These are phyloP conservation scores for Apiospora saccharicola DNA, from an alignment of 2,329 filamentous ascomycete species.

Conservation along the genomic window DNA sequence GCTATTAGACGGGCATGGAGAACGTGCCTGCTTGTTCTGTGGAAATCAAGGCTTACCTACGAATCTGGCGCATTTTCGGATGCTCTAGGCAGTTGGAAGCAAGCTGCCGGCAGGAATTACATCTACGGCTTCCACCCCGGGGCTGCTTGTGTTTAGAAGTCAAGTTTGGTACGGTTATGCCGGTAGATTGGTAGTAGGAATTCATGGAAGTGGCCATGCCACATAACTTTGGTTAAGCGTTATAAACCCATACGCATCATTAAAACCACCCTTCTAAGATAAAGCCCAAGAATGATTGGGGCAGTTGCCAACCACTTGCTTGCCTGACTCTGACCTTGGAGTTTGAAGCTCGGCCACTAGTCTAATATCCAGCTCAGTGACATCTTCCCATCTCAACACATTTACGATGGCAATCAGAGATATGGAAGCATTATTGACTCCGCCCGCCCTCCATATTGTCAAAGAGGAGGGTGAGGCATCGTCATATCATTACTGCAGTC, in stretches of 20 bases:
- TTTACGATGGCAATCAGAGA: constrained; percentile 1
- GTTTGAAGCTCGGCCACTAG: background rate
- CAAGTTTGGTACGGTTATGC: background rate
- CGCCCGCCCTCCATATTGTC: constrained; percentile 1
- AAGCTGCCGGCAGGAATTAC: background rate
- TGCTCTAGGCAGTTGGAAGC: background rate
- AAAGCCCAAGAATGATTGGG: background rate
- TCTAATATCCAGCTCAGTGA: background rate
- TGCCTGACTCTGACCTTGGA: background rate
- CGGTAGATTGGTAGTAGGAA: background rate
- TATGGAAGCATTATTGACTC: constrained; percentile 3
- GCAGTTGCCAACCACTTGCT: background rate
- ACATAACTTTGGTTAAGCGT: background rate
- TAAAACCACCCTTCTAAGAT: too few relatives aligned
- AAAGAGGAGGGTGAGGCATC: background rate
- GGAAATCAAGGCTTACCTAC: too few relatives aligned
- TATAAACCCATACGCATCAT: background rate
- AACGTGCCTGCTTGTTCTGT: background rate
- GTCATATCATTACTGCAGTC: constrained; percentile 12
- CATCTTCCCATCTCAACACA: background rate
- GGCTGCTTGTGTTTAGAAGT: background rate
- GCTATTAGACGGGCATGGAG: background rate
- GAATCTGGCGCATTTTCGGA: background rate
- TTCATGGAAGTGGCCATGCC: background rate
- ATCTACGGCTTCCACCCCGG: background rate